phyloP scores from a whole-genome alignment of 345 rosid species.

The Eucalyptus viminalis region DNA sequence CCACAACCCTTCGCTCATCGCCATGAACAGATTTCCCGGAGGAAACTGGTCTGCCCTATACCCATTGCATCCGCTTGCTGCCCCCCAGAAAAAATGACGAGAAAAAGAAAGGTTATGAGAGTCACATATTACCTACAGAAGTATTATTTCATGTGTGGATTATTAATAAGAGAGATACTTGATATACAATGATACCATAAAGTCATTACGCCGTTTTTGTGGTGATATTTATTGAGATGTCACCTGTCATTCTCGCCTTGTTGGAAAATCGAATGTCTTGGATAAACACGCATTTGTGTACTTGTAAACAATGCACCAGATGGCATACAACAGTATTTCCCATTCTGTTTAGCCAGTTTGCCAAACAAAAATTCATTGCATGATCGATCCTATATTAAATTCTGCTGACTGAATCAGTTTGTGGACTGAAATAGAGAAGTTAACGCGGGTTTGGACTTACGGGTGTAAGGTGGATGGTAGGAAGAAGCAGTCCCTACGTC shows the following conservation, averaged over 20 bases:
- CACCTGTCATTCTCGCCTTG: background rate
- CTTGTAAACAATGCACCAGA: background rate
- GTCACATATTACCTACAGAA: background rate
- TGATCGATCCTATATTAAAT: background rate
- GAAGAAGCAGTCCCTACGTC: constrained; percentile 16
- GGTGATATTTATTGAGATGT: background rate
- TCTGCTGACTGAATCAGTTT: background rate
- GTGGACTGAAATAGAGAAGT: background rate
- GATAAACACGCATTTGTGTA: background rate
- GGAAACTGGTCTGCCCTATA: constrained; percentile 14
- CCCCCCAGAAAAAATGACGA: background rate
- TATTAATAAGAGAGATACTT: background rate
- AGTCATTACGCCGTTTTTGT: background rate
- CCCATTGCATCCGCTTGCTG: constrained; percentile 11
- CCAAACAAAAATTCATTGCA: background rate
- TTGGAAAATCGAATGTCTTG: background rate
- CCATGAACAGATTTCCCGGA: constrained; percentile 3
- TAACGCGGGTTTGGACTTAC: background rate
- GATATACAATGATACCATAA: background rate
- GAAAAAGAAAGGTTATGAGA: background rate
- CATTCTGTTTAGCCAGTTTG: background rate
- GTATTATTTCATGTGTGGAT: background rate
- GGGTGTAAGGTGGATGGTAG: constrained; percentile 4
- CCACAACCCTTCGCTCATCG: constrained; percentile 20
- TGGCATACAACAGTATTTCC: background rate